Evolutionary conservation across 306 rosid genomes (phyloP), one percentile per base, ranked within the genome.

Genomic region (Calophaca sinica): DNA sequence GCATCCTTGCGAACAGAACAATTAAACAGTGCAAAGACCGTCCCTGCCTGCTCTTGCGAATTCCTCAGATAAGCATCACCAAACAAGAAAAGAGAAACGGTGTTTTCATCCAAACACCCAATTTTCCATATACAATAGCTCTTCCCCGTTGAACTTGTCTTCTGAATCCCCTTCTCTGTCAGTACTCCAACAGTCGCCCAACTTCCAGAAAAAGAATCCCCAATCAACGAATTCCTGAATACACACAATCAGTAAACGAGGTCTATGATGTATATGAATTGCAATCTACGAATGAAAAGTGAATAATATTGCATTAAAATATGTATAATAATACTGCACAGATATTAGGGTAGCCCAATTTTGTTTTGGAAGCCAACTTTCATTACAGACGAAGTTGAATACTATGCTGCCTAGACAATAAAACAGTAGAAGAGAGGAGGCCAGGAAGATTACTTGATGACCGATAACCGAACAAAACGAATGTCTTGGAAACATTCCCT

Each of bases 171-270:
- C 80, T 86, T 94, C 87, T 90, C 97, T 0, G 88, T 87, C 88
- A 94, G 63, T 39, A 94, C 93, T 61, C 97, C 97, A 59, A 87
- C 92, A 9, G 96, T 94, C 38, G 81, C 93, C 98, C 98, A 94
- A 69, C 83, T 86, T 45, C 96, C 98, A 10, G 92, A 79, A 62
- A 94, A 80, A 53, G 79, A 79, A 71, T 94, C 96, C 64, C 97
- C 98, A 48, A 42, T 65, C 86, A 92, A 70, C 81, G 84, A 73
- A 84, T 92, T 94, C 89, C 96, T 91, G 73, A 62, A 72, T 31
- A 61, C 28, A 60, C 44, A 67, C 68, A 38, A 71, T 13, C 5
- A 5, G 9, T 4, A 79, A 62, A 62, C 61, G 39, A 13, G 4
- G n/a, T 5, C 15, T 7, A 44, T 5, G 7, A 2, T 31, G 0